phyloP scores from a whole-genome alignment of 495 filamentous ascomycete species.

The Penicillium pulvis region DNA sequence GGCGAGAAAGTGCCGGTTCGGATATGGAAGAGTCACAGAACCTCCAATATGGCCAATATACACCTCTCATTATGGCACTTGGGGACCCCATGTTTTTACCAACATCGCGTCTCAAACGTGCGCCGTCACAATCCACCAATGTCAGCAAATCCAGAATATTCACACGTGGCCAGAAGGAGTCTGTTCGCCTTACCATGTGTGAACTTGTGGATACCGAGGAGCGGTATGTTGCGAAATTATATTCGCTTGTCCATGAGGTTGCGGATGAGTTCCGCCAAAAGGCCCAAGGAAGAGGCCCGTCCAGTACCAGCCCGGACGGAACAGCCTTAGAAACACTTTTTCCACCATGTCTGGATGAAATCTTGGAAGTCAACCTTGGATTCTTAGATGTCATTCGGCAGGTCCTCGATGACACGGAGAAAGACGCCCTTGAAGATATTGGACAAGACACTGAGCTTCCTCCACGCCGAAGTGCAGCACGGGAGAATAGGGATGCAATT shows the following conservation, averaged over 20 bases:
- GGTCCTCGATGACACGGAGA: constrained; percentile 81
- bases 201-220: constrained; percentile 94
- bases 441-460: constrained; percentile 53
- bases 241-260: constrained; percentile 76
- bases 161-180: constrained; percentile 77
- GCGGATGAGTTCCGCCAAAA: constrained; percentile 71
- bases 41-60: constrained; percentile 73
- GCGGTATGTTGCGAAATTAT: constrained; percentile 83
- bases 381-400: constrained; percentile 75
- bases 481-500: constrained; percentile 64
- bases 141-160: constrained; percentile 73
- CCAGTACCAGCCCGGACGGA: constrained; percentile 71
- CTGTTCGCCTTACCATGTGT: constrained; percentile 82
- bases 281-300: constrained; percentile 55
- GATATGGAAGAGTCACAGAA: constrained; percentile 59
- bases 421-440: constrained; percentile 71
- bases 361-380: constrained; percentile 74
- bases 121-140: constrained; percentile 82
- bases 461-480: constrained; percentile 36
- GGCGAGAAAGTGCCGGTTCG: constrained; percentile 38
- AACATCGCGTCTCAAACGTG: constrained; percentile 81
- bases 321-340: constrained; percentile 76
- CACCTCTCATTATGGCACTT: constrained; percentile 70
- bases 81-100: constrained; percentile 85
- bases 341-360: constrained; percentile 73